Evolutionary conservation across 352 stramenopile genomes (phyloP).

Genomic region (Lagenidium giganteum): DNA sequence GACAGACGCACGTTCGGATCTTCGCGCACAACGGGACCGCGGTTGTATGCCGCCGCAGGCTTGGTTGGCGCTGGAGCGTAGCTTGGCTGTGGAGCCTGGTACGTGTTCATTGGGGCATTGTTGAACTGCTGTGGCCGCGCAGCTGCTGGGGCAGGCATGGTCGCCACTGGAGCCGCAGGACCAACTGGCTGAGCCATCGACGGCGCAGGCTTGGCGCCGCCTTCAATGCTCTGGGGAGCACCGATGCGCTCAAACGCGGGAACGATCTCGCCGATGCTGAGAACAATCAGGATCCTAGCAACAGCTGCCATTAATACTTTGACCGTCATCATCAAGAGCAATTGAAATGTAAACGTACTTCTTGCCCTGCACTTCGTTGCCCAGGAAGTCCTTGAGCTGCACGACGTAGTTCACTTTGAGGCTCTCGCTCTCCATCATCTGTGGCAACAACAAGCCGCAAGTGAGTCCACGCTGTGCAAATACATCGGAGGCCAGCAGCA

Average conservation of each 20-base stretch:
- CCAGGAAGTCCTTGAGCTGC: slow-evolving; percentile 80
- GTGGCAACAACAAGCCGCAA: neutral
- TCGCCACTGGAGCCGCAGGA: slow-evolving; percentile 13
- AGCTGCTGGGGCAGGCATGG: slow-evolving; percentile 6
- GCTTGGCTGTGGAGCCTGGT: slow-evolving; percentile 16
- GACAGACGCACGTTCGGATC: slow-evolving; percentile 78
- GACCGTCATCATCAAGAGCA: neutral
- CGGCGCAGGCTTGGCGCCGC: slow-evolving; percentile 34
- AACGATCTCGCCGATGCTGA: slow-evolving; percentile 76
- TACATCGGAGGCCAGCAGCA: neutral
- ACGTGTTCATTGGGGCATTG: too few relatives aligned
- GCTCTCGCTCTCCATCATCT: slow-evolving; percentile 67
- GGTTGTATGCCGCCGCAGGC: slow-evolving; percentile 42
- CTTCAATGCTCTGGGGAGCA: slow-evolving; percentile 69
- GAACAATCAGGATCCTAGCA: slow-evolving; percentile 75
- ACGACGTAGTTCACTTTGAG: slow-evolving; percentile 82
- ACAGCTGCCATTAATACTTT: neutral
- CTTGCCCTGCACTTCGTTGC: slow-evolving; percentile 82
- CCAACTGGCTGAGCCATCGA: too few relatives aligned
- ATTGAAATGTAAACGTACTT: too few relatives aligned
- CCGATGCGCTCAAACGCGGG: slow-evolving; percentile 74
- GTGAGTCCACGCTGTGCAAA: neutral
- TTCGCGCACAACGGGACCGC: slow-evolving; percentile 75
- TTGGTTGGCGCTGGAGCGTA: slow-evolving; percentile 21
- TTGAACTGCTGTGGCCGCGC: slow-evolving; percentile 14